Evolutionary conservation across 345 rosid genomes (phyloP).

Genomic region (Limnanthes douglasii): DNA sequence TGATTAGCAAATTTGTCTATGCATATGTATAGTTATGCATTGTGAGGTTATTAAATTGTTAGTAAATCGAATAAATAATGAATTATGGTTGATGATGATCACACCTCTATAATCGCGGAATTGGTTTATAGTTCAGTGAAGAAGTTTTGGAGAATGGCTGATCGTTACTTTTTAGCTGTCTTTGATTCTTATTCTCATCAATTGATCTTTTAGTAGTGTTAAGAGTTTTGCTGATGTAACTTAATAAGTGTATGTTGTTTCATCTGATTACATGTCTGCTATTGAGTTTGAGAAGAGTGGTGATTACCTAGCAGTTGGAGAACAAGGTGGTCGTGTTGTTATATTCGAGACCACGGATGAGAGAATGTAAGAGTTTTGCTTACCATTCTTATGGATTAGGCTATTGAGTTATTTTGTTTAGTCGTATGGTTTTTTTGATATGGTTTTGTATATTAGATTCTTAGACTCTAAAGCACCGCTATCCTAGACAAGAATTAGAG

Average conservation of each 20-base stretch:
- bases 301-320: constrained; percentile 46
- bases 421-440: constrained; percentile 9
- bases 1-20: no score
- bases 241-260: neutral
- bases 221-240: neutral
- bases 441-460: no score
- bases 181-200: neutral
- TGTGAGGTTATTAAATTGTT: neutral
- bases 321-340: constrained; percentile 47
- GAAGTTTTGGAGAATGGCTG: no score
- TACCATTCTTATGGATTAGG: neutral
- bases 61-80: neutral
- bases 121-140: no score
- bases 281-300: constrained; percentile 44
- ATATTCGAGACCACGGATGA: constrained; percentile 26
- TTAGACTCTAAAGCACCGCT: constrained; percentile 9
- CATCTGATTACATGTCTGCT: constrained; percentile 36
- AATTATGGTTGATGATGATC: no score
- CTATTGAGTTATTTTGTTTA: constrained; percentile 3
- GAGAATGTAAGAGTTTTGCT: constrained; percentile 16
- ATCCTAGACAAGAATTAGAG: constrained; percentile 20
- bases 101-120: no score
- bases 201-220: neutral
- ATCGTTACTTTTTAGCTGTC: neutral
- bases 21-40: neutral